Percentiles rank a stretch among this genome's conserved stretches.
These are phyloP conservation scores for Dinochytrium kinnereticum DNA, from an alignment of 371 early-diverging fungal genomes.

Conservation along the genomic window DNA sequence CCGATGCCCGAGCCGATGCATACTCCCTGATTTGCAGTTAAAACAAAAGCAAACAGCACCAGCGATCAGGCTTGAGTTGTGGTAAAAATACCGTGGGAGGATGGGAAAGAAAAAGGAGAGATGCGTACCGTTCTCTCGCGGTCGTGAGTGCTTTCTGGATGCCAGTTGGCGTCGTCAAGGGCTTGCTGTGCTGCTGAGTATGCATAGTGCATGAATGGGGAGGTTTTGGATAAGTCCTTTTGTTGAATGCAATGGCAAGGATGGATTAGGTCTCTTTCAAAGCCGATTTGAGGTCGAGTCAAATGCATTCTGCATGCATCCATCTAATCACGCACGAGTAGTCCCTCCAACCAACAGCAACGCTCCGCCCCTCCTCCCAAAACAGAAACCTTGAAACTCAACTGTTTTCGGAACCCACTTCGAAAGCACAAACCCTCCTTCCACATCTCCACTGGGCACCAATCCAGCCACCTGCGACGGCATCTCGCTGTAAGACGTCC, in stretches of 20 bases:
- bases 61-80: no score
- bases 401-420: conserved; percentile 79
- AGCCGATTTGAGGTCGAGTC: neutral
- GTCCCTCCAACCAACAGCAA: no score
- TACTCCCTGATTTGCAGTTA: conserved; percentile 66
- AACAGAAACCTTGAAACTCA: conserved; percentile 2
- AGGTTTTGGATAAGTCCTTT: conserved; percentile 80
- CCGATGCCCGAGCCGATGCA: conserved; percentile 94
- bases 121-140: conserved; percentile 56
- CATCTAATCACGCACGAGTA: no score
- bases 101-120: neutral
- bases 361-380: no score
- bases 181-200: conserved; percentile 87
- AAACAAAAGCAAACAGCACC: no score
- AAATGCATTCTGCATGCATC: neutral
- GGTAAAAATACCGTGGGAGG: no score
- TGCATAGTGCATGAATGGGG: conserved; percentile 87
- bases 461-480: conserved; percentile 84
- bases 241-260: neutral
- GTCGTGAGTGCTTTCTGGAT: conserved; percentile 55
- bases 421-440: conserved; percentile 68
- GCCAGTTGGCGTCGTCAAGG: conserved; percentile 80
- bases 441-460: conserved; percentile 64
- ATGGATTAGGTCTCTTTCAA: neutral
- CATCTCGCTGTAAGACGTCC: conserved; percentile 54